Percentiles rank a stretch among this genome's conserved stretches.
Evolutionary conservation across 2,329 filamentous ascomycete species (phyloP).

Genomic region (Alternaria sp.): DNA sequence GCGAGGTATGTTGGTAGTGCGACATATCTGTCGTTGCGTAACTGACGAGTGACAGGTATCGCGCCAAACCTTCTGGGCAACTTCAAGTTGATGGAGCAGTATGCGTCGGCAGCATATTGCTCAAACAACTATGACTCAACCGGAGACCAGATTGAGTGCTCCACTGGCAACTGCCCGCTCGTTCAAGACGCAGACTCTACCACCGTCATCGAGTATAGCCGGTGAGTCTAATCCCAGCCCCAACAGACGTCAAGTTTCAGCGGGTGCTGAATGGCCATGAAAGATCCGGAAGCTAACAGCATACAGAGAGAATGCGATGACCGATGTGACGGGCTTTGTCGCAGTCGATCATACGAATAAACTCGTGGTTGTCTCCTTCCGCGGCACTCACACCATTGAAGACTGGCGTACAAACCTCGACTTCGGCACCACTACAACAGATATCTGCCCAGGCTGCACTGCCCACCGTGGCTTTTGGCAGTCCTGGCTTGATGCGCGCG

Average conservation of each 20-base stretch:
- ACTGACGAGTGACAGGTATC: conserved; percentile 20
- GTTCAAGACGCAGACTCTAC: conserved; percentile 55
- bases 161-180: conserved; percentile 54
- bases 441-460: conserved; percentile 56
- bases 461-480: conserved; percentile 66
- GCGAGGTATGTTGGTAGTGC: conserved; percentile 9
- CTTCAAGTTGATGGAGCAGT: conserved; percentile 50
- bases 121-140: conserved; percentile 53
- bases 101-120: conserved; percentile 62
- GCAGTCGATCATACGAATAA: conserved; percentile 53
- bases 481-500: conserved; percentile 63
- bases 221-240: conserved; percentile 8
- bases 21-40: not conserved
- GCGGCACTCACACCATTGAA: conserved; percentile 63
- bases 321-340: conserved; percentile 56
- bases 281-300: conserved; percentile 6
- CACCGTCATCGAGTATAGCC: conserved; percentile 53
- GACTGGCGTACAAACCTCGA: conserved; percentile 67
- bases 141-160: conserved; percentile 53
- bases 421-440: conserved; percentile 50
- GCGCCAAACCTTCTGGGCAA: conserved; percentile 22
- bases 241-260: not conserved
- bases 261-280: not conserved
- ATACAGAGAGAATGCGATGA: conserved; percentile 24
- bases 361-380: conserved; percentile 65